Evolutionary conservation across 371 early-diverging fungal genomes (phyloP).

Genomic region (Lichtheimia ornata): DNA sequence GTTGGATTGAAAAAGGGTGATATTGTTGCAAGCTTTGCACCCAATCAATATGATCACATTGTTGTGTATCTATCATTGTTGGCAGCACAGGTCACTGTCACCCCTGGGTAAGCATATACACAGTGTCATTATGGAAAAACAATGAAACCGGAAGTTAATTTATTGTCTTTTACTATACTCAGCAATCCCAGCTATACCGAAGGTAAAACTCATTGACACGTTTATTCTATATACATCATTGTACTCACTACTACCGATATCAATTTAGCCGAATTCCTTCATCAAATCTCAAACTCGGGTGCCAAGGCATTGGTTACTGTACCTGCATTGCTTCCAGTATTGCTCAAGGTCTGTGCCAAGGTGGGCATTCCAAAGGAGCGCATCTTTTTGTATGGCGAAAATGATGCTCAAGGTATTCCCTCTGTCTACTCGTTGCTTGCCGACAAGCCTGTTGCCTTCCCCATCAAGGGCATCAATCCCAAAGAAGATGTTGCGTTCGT

Average conservation of each 20-base stretch:
- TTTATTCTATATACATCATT: neutral
- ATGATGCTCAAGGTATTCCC: conserved; percentile 32
- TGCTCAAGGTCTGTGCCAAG: conserved; percentile 51
- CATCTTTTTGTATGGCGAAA: conserved; percentile 61
- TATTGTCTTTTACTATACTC: neutral
- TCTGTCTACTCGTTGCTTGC: conserved; percentile 18
- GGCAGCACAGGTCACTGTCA: conserved; percentile 37
- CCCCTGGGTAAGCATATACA: conserved; percentile 34
- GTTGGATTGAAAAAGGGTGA: conserved; percentile 68
- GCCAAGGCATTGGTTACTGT: conserved; percentile 60
- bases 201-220: conserved; percentile 12
- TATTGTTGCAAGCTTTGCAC: conserved; percentile 72
- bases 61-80: conserved; percentile 41
- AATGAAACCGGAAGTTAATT: neutral
- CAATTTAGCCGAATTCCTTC: conserved; percentile 18
- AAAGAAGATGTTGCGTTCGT: conserved; percentile 70
- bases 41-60: conserved; percentile 59
- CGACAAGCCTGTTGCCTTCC: conserved; percentile 17
- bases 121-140: neutral
- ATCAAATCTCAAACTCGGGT: conserved; percentile 23
- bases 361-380: conserved; percentile 49
- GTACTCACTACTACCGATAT: neutral
- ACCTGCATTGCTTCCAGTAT: conserved; percentile 43
- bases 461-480: conserved; percentile 24
- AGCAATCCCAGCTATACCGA: conserved; percentile 26